phyloP scores from a whole-genome alignment of 805 yeast species.

The Wickerhamiella alocasiicola region DNA sequence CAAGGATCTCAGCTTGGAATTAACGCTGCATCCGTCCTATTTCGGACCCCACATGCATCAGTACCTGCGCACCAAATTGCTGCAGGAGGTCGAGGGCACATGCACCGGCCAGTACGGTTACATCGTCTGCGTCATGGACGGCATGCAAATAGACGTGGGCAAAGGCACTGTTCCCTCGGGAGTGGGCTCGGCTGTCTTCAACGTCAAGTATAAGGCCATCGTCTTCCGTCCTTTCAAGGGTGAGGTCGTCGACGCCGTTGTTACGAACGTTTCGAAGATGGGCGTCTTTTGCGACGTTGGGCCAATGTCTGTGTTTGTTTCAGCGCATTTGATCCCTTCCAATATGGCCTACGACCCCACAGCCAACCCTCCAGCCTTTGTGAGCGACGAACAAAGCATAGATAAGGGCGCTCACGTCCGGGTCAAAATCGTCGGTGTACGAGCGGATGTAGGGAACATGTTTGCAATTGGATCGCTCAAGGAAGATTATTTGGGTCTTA shows the following conservation, averaged over 20 bases:
- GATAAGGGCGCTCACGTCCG: conserved; percentile 90
- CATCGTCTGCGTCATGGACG: conserved; percentile 88
- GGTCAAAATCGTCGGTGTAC: conserved; percentile 90
- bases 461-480: conserved; percentile 96
- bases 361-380: conserved; percentile 97
- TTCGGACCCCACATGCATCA: conserved; percentile 98
- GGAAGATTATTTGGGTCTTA: conserved; percentile 92
- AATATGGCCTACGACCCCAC: conserved; percentile 91
- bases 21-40: conserved; percentile 92
- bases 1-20: conserved; percentile 81
- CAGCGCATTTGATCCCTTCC: conserved; percentile 86
- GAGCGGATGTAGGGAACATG: conserved; percentile 94
- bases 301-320: conserved; percentile 85
- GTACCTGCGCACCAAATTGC: conserved; percentile 72
- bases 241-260: conserved; percentile 95
- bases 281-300: conserved; percentile 98
- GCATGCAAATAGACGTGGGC: conserved; percentile 89
- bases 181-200: conserved; percentile 90
- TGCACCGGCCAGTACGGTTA: conserved; percentile 99
- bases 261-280: conserved; percentile 84
- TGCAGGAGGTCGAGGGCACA: conserved; percentile 95
- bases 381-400: conserved; percentile 85
- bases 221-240: conserved; percentile 99
- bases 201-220: conserved; percentile 89
- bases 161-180: conserved; percentile 85